These are phyloP conservation scores for Candida maltosa DNA, from an alignment of 805 yeast genomes.

Conservation along the genomic window DNA sequence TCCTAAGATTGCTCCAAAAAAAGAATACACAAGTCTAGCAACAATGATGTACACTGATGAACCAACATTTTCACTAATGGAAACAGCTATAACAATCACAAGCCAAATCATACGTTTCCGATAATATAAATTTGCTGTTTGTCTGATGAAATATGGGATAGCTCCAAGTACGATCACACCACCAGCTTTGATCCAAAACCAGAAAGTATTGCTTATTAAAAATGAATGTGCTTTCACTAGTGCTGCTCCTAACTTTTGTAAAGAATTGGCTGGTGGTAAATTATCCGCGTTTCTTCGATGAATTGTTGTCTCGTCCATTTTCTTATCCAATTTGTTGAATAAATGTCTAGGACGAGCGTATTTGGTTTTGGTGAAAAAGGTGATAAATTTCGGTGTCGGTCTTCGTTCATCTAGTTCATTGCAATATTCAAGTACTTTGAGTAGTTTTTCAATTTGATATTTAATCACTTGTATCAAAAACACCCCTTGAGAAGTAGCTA, in stretches of 20 bases:
- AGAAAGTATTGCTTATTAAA: conserved; percentile 16
- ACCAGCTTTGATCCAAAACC: conserved; percentile 30
- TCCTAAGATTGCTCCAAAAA: conserved; percentile 28
- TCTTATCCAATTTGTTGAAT: conserved; percentile 3
- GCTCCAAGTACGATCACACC: conserved; percentile 19
- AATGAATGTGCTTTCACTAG: conserved; percentile 15
- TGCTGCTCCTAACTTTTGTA: conserved; percentile 19
- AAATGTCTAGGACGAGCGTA: conserved; percentile 7
- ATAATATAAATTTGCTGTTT: conserved; percentile 27
- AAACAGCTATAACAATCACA: conserved; percentile 28
- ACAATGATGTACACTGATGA: conserved; percentile 23
- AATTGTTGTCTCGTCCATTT: conserved; percentile 8
- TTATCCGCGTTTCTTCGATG: conserved; percentile 27
- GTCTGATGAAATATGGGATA: conserved; percentile 22
- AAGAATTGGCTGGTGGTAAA: conserved; percentile 17
- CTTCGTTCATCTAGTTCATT: conserved; percentile 17
- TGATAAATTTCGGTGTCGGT: conserved; percentile 17
- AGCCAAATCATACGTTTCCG: conserved; percentile 25
- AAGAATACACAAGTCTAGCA: conserved; percentile 20
- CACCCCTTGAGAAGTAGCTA: conserved; percentile 21
- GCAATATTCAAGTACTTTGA: conserved; percentile 16
- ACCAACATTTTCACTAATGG: conserved; percentile 27
- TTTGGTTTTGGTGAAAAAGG: conserved; percentile 14
- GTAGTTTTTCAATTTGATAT: conserved; percentile 12
- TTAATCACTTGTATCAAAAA: conserved; percentile 18